Evolutionary conservation across 2,329 filamentous ascomycete genomes (phyloP).

Genomic region (Microsporum canis): DNA sequence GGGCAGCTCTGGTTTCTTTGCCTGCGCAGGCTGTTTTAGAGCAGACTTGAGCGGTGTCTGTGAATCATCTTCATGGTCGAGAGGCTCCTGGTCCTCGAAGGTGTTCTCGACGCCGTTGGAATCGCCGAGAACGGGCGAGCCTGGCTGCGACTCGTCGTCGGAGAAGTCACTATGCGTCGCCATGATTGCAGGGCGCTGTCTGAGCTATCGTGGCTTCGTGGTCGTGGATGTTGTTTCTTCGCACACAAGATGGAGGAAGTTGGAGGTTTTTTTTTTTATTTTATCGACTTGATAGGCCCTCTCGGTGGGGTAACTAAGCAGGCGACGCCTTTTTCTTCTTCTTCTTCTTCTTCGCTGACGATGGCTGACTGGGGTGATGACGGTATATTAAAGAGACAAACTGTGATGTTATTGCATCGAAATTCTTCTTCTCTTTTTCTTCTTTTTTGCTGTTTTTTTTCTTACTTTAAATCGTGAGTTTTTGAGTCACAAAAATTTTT

Average conservation of each 20-base stretch:
- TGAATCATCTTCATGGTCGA: constrained; percentile 49
- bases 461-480: not conserved
- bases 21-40: constrained; percentile 61
- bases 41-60: constrained; percentile 58
- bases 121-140: constrained; percentile 41
- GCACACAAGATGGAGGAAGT: not conserved
- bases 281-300: not conserved
- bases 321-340: not conserved
- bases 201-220: not conserved
- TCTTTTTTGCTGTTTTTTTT: not conserved
- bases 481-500: not conserved
- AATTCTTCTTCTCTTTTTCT: not conserved
- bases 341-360: not conserved
- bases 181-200: constrained; percentile 31
- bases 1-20: constrained; percentile 57
- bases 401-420: not conserved
- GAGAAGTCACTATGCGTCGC: constrained; percentile 46
- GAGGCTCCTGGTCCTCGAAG: constrained; percentile 63
- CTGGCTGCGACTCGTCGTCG: constrained; percentile 44
- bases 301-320: not conserved
- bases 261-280: not conserved
- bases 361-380: not conserved
- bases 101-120: constrained; percentile 49
- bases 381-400: not conserved
- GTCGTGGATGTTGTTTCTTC: not conserved